Evolutionary conservation across 2,329 filamentous ascomycete genomes (phyloP), one percentile per base, ranked within the genome.

Genomic region (Fusarium veterinarium): DNA sequence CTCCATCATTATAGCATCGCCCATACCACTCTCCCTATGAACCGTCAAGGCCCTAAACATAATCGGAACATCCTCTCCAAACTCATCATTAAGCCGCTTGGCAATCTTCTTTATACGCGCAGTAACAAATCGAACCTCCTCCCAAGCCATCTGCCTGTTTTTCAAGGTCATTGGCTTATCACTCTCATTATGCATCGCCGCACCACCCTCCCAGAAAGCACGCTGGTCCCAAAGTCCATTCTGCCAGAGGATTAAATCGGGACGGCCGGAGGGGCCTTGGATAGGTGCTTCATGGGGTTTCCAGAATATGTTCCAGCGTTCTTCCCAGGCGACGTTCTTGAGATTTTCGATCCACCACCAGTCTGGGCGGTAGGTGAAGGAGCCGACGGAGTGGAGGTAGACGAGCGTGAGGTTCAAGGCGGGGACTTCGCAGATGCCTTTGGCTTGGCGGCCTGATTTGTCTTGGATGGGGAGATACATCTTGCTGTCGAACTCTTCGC

Each of bases 331-430:
- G 3, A 74, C 59, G 8, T 67, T 41, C 25, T 74, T 72, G 25
- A 74, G 58, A 10, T 71, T 65, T 3, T 72, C 38, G 7, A 74
- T 74, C 72, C 71, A 74, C 72, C 72, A 74, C 72, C 72, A 74
- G 45, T 74, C 56, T 1, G 72, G 72, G 16, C 66, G 30, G 38
- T 74, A 69, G 25, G 64, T 74, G 17, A 65, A 74, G 1, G 72
- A 74, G 13, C 71, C 72, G 19, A 71, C 60, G 2, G 64, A 67
- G 31, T 74, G 72, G 28, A 64, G 56, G 51, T 74, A 72, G 1
- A 70, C 45, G 0, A 74, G 20, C 0, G 68, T 74, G 13, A 74
- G 45, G 38, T 74, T 74, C 14, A 74, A 63, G 5, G 67, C 35
- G 2, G 71, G 71, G 0, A 74, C 28, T 6, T 60, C 58, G 11